Percentiles rank a stretch among this genome's conserved stretches.
Conservation (phyloP, 371 early-diverging fungal genomes). For the Mortierella polycephala region DNA sequence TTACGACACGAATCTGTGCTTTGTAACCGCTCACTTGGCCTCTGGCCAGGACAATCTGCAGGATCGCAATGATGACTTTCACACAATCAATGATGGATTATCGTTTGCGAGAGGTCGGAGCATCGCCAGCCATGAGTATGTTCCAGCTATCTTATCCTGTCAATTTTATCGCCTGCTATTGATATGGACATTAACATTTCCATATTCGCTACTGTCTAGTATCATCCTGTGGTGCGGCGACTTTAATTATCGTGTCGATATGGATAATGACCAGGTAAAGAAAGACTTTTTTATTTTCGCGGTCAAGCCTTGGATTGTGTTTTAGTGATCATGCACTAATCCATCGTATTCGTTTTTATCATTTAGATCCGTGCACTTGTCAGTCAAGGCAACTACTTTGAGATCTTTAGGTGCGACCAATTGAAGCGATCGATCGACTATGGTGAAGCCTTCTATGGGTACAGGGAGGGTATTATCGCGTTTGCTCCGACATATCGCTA, state of each 20-base stretch:
- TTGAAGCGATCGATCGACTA: conserved; percentile 71
- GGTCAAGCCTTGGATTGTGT: no score
- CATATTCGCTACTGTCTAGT: conserved; percentile 47
- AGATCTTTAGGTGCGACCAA: conserved; percentile 63
- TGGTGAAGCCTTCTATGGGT: conserved; percentile 81
- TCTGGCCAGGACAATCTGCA: conserved; percentile 86
- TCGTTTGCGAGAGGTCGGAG: conserved; percentile 74
- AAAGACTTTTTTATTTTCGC: neutral
- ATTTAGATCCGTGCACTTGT: conserved; percentile 24
- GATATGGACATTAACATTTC: no score
- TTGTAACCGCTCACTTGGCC: conserved; percentile 94
- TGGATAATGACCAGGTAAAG: conserved; percentile 76
- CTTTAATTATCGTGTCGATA: conserved; percentile 87
- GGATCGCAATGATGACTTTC: conserved; percentile 89
- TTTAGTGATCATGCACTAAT: no score
- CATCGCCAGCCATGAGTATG: conserved; percentile 81
- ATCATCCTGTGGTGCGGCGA: conserved; percentile 91
- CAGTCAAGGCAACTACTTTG: conserved; percentile 44
- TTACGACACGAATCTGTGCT: conserved; percentile 87
- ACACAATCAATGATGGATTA: conserved; percentile 80
- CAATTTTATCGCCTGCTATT: neutral
- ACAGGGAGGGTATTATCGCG: conserved; percentile 79
- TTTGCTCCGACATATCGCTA: conserved; percentile 97
- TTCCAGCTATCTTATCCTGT: neutral
- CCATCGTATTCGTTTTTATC: neutral